Conservation (phyloP, 495 filamentous ascomycete genomes). For the Choiromyces venosus region DNA sequence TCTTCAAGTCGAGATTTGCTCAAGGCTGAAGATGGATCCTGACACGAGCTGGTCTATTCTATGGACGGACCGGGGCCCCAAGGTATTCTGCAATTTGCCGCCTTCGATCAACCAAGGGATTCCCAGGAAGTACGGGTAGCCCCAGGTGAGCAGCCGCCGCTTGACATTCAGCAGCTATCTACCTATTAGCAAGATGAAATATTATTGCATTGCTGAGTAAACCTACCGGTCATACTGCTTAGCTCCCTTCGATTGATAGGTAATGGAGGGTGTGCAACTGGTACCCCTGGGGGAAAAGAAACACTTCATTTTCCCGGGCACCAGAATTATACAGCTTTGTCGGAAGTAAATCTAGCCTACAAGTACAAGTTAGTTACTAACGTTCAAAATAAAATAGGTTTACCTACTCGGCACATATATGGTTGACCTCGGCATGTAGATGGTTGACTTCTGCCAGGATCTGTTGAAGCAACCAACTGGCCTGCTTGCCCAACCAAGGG, state of each 20-base stretch:
- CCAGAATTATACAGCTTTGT: constrained; percentile 23
- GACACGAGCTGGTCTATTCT: too few species aligned
- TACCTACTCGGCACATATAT: constrained; percentile 31
- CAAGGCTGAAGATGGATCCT: too few species aligned
- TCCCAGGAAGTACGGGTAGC: constrained; percentile 17
- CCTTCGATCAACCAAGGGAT: constrained; percentile 17
- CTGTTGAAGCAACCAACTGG: constrained; percentile 23
- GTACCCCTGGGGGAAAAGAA: too few species aligned
- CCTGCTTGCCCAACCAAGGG: constrained; percentile 25
- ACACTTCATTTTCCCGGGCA: constrained; percentile 18
- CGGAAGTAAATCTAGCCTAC: constrained; percentile 24
- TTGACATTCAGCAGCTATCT: constrained; percentile 26
- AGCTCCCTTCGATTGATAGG: constrained; percentile 24
- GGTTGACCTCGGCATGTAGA: too few species aligned
- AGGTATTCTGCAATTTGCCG: constrained; percentile 25
- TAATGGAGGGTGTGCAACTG: constrained; percentile 15
- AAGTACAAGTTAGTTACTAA: constrained; percentile 24
- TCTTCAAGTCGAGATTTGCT: too few species aligned
- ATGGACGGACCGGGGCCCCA: too few species aligned
- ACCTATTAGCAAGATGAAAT: constrained; percentile 23
- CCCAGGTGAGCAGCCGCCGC: constrained; percentile 24
- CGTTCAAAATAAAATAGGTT: constrained; percentile 23
- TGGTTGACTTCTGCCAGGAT: constrained; percentile 20
- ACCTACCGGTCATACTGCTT: constrained; percentile 22
- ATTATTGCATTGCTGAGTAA: constrained; percentile 14